Conservation (phyloP, 495 filamentous ascomycete genomes). For the Penicillium diatomitis region DNA sequence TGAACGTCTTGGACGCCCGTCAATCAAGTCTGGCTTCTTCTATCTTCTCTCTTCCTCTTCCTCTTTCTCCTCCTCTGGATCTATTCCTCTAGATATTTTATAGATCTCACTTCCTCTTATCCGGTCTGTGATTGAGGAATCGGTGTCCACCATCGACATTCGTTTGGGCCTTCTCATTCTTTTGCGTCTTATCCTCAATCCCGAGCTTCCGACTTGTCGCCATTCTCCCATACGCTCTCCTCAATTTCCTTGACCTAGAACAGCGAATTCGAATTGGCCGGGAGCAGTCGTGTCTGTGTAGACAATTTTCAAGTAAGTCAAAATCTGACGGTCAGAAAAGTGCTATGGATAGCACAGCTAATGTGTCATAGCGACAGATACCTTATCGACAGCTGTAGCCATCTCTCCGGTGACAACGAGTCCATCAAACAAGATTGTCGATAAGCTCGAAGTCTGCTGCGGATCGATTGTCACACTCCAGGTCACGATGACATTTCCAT, state of each 20-base stretch:
- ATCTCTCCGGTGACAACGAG: too few species aligned
- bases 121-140: constrained; percentile 16
- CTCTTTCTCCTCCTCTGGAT: constrained; percentile 8
- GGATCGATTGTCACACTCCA: background rate
- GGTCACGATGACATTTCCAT: constrained; percentile 35
- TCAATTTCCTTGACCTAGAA: background rate
- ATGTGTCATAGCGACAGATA: too few species aligned
- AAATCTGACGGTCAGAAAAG: too few species aligned
- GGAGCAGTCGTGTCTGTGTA: too few species aligned
- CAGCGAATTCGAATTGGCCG: too few species aligned
- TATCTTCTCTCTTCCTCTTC: constrained; percentile 8
- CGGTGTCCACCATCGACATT: constrained; percentile 17
- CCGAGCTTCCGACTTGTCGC: background rate
- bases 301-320: too few species aligned
- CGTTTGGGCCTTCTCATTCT: constrained; percentile 13
- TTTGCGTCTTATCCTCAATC: constrained; percentile 6
- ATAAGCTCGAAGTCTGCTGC: too few species aligned
- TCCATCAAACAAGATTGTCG: too few species aligned
- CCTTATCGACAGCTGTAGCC: too few species aligned
- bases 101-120: constrained; percentile 2
- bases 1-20: constrained; percentile 6
- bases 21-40: constrained; percentile 7
- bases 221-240: background rate
- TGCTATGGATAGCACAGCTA: too few species aligned
- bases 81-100: too few species aligned